Base-by-base conservation (phyloP, 148 eudicot genomes). In the Arctostaphylos glauca region DNA sequence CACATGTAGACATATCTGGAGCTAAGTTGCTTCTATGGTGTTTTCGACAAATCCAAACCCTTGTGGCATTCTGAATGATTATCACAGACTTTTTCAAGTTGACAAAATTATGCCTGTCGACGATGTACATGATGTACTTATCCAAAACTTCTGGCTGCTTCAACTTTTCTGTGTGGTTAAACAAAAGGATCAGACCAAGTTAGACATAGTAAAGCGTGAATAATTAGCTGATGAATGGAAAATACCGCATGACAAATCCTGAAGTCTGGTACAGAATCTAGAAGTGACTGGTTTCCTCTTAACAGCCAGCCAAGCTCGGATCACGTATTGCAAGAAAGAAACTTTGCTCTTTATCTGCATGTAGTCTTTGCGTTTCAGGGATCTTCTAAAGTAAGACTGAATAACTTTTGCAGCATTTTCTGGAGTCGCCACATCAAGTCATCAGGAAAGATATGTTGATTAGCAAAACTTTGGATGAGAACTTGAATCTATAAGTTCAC, bases 351-450 rank as follows among this genome's bases (percentile, higher is more conserved):
- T 89, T 50, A 55, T 85, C 81, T 83, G 85, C 85, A 88, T 48
- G 86, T 86, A 93, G 25, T 84, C 84, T 41, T 76, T 88, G 71
- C 56, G 89, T 80, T 82, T 83, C 82, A 87, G 44, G 47, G 80
- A 88, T 82, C 82, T 81, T 86, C 93, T 91, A 49, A 86, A 84
- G 82, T 86, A 89, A 44, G 95, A 90, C 81, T 93, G 97, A 76
- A 95, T 92, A 64, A 89, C 78, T 76, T 73, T 87, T 59, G 91
- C 97, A 59, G 92, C 97, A 80, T 89, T 92, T 74, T 87, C 98
- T 95, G 89, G 64, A 83, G 81, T 79, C 72, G 80, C 58, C 68
- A 86, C 78, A 72, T 53, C 18, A 50, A 64, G 48, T 59, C 71
- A 62, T 55, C 18, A 50, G 76, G 73, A 74, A 58, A 80, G 60